Conservation (phyloP, 345 rosid genomes). For the Cardiospermum halicacabum region DNA sequence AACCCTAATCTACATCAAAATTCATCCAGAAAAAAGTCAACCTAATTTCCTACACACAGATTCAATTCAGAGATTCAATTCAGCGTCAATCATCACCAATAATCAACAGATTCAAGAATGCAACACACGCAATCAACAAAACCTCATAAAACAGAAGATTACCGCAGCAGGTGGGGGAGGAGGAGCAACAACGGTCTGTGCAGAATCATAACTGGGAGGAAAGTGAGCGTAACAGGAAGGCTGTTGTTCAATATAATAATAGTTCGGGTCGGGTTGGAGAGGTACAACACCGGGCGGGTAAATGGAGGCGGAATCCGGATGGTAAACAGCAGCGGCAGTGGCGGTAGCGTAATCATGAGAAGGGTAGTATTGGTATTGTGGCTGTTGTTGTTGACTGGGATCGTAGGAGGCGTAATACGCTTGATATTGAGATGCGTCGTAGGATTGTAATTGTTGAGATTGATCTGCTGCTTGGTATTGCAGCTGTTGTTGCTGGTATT, state of each 20-base stretch:
- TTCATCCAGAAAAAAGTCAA: neutral
- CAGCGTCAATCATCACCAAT: too few relatives aligned
- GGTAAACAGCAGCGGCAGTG: slow-evolving; percentile 8
- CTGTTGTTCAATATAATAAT: slow-evolving; percentile 5
- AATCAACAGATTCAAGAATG: neutral
- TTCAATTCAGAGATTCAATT: too few relatives aligned
- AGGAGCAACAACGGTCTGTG: slow-evolving; percentile 5
- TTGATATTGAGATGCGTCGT: slow-evolving; percentile 18
- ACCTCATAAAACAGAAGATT: neutral
- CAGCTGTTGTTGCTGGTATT: neutral
- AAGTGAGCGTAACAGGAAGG: slow-evolving; percentile 1
- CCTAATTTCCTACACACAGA: too few relatives aligned
- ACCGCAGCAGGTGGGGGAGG: slow-evolving; percentile 15
- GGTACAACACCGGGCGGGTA: slow-evolving; percentile 29
- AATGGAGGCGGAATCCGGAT: slow-evolving; percentile 21
- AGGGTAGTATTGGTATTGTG: slow-evolving; percentile 9
- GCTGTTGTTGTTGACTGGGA: neutral
- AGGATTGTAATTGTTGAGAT: slow-evolving; percentile 15
- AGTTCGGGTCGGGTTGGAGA: slow-evolving; percentile 7
- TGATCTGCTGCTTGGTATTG: slow-evolving; percentile 20
- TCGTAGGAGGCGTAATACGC: slow-evolving; percentile 18
- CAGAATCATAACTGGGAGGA: slow-evolving; percentile 7
- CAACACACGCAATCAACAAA: neutral
- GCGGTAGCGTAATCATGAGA: slow-evolving; percentile 11
- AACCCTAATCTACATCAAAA: neutral